Evolutionary conservation across 106 monocot genomes (phyloP).

Genomic region (Dendrobium catenatum): DNA sequence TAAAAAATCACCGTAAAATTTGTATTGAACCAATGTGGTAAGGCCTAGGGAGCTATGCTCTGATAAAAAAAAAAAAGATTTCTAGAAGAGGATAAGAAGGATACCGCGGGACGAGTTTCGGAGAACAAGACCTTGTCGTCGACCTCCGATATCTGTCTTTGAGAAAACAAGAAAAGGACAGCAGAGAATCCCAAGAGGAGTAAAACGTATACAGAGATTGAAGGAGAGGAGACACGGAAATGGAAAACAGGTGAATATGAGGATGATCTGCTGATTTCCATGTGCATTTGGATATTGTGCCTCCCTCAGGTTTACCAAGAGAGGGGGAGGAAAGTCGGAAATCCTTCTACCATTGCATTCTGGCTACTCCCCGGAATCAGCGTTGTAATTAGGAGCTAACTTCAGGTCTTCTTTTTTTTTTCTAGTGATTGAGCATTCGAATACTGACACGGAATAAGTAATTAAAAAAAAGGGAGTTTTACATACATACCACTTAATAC

Average conservation of each 20-base stretch:
- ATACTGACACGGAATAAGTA: too few species aligned
- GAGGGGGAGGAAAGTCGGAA: too few species aligned
- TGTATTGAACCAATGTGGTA: too few species aligned
- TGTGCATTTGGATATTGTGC: neutral
- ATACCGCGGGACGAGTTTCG: neutral
- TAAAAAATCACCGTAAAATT: neutral
- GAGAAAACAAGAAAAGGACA: neutral
- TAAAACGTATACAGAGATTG: conserved; percentile 5
- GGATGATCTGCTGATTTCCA: neutral
- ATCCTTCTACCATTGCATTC: too few species aligned
- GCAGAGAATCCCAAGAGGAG: neutral
- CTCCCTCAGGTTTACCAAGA: neutral
- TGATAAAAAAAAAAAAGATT: neutral
- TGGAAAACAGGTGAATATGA: neutral
- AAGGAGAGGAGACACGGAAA: neutral
- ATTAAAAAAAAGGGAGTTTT: too few species aligned
- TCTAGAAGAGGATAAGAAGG: neutral
- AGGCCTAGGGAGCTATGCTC: neutral
- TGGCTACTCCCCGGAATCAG: too few species aligned
- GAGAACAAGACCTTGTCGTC: neutral
- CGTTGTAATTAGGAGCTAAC: too few species aligned
- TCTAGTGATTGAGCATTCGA: too few species aligned
- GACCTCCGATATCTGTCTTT: neutral
- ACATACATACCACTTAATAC: too few species aligned
- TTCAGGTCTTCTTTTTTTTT: too few species aligned